Base-by-base conservation (phyloP, 306 rosid species). In the Quercus glauca region DNA sequence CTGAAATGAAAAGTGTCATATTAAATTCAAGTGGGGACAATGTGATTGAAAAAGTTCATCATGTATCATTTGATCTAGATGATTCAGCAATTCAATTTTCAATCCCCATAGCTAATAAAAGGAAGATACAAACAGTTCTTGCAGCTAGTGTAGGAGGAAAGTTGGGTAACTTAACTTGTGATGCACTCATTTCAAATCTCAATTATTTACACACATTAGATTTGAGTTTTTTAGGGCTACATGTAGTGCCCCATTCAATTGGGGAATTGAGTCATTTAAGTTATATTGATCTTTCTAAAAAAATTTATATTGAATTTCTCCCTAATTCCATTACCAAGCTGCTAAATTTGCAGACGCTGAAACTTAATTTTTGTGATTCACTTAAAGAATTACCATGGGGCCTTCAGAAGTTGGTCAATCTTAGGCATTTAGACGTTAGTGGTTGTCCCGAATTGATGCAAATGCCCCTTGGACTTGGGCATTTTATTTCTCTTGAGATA, bases 321-420 rank as follows among this genome's bases (percentile, higher is more conserved):
- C 81, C 82, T 2, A 28, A 77, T 55, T 82, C 79, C 63, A 82
- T 82, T 18, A 77, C 75, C 4, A 18, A 25, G 61, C 51, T 82
- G 43, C 73, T 63, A 18, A 61, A 21, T 71, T 71, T 82, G 37
- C 75, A 65, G 60, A 72, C 82, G 1, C 18, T 82, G 71, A 82
- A 29, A 74, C 79, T 82, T 2, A 0, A 26, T 26, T 2, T 5
- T 6, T 82, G 79, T 51, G 4, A 14, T 5, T n/a, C 15, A 21
- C 56, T 77, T 23, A 77, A 19, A 25, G 23, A 51, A 29, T 82
- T 82, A 45, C 82, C 82, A 1, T 28, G 5, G 55, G 68, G 73
- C 1, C 63, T 76, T 37, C 8, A 37, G 14, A 69, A 76, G 20
- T 82, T 82, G 45, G 51, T 82, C 45, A 77, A 69, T 1, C 79